Conservation (phyloP, 257 asterid genomes). For the Fraxinus anomala region DNA sequence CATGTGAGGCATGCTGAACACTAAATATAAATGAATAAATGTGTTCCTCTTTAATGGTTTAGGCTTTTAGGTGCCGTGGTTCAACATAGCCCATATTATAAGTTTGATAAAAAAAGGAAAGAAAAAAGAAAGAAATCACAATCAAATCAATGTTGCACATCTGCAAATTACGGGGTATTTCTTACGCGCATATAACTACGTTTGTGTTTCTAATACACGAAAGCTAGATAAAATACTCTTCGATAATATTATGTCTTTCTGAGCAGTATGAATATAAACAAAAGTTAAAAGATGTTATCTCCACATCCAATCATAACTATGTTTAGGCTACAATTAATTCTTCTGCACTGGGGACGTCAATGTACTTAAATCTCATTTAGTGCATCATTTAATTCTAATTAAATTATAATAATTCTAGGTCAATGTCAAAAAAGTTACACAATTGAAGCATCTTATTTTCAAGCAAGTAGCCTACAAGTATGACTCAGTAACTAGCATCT, state of each 20-base stretch:
- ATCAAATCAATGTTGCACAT: not conserved
- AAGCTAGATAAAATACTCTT: not conserved
- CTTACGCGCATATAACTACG: not conserved
- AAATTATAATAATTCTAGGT: not conserved
- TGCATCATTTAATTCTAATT: not conserved
- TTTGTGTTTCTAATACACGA: not conserved
- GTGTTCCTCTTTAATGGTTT: not conserved
- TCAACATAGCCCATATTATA: not conserved
- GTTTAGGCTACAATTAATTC: conserved; percentile 1
- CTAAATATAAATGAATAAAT: not conserved
- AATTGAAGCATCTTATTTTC: not conserved
- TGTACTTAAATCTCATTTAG: conserved; percentile 9
- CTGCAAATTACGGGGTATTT: not conserved
- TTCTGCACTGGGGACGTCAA: not conserved
- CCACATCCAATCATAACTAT: not conserved
- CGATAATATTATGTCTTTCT: not conserved
- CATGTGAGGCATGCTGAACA: not conserved
- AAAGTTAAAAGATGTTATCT: not conserved
- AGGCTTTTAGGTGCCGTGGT: not conserved
- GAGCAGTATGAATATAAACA: not conserved
- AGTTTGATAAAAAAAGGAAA: not conserved
- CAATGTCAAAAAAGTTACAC: not conserved
- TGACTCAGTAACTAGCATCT: not conserved
- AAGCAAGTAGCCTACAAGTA: not conserved
- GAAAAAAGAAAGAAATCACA: not conserved